Percentiles rank a stretch among this genome's conserved stretches.
Evolutionary conservation across 805 yeast genomes (phyloP).

Genomic region (Ogataea pignaliae): DNA sequence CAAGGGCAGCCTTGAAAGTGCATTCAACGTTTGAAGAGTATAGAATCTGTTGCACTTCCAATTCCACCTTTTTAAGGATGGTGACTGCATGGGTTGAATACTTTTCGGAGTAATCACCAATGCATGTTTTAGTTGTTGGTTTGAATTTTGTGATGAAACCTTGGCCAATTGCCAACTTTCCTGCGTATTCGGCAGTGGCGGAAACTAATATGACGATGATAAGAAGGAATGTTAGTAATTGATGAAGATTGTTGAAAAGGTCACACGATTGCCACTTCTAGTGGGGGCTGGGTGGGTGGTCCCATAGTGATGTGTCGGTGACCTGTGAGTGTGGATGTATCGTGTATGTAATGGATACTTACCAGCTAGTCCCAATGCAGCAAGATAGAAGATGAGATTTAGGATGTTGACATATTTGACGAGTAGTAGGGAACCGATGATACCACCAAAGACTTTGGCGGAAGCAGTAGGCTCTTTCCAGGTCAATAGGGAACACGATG

Average conservation of each 20-base stretch:
- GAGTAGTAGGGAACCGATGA: conserved; percentile 49
- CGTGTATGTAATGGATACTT: too few species aligned
- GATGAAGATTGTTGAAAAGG: not conserved
- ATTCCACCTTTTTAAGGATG: conserved; percentile 47
- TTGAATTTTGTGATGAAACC: conserved; percentile 78
- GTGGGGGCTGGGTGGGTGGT: too few species aligned
- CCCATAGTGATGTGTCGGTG: too few species aligned
- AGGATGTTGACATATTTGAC: conserved; percentile 61
- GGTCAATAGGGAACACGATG: conserved; percentile 42
- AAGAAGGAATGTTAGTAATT: conserved; percentile 1
- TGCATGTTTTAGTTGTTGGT: conserved; percentile 43
- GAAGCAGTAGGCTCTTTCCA: conserved; percentile 77
- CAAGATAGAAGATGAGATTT: conserved; percentile 54
- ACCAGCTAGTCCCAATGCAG: conserved; percentile 49
- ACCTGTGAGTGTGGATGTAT: too few species aligned
- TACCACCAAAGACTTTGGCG: conserved; percentile 68
- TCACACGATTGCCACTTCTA: too few species aligned
- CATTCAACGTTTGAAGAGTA: conserved; percentile 68
- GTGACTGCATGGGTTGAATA: conserved; percentile 33
- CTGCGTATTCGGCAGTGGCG: conserved; percentile 72
- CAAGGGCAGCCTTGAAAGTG: conserved; percentile 69
- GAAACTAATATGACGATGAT: conserved; percentile 33
- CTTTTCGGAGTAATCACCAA: conserved; percentile 25
- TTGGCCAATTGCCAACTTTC: conserved; percentile 67
- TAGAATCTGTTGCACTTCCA: conserved; percentile 48